These are phyloP conservation scores for Pseudofabraea citricarpa DNA, from an alignment of 2,329 filamentous ascomycete species.

Conservation along the genomic window DNA sequence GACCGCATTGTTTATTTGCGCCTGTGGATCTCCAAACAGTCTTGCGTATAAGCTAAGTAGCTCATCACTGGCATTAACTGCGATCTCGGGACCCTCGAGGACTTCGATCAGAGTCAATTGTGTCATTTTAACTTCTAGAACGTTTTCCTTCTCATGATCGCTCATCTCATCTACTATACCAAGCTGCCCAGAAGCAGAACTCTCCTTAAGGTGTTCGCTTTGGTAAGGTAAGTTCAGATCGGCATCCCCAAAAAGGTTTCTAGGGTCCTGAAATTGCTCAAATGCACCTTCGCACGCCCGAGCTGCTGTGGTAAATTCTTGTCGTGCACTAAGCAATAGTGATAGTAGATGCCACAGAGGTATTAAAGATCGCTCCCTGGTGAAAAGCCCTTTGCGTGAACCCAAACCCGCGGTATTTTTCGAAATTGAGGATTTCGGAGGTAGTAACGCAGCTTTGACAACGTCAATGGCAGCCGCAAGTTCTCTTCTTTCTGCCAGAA, in stretches of 20 bases:
- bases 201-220: conserved; percentile 59
- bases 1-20: conserved; percentile 20
- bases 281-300: conserved; percentile 87
- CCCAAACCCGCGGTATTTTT: conserved; percentile 13
- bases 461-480: conserved; percentile 75
- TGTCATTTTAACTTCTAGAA: conserved; percentile 95
- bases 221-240: conserved; percentile 45
- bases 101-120: conserved; percentile 81
- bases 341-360: conserved; percentile 90
- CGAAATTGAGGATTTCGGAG: conserved; percentile 44
- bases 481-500: conserved; percentile 85
- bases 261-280: conserved; percentile 75
- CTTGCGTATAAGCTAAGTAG: conserved; percentile 76
- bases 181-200: conserved; percentile 20
- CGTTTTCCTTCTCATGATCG: conserved; percentile 74
- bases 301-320: conserved; percentile 76
- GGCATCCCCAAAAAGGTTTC: conserved; percentile 62
- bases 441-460: conserved; percentile 69
- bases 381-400: conserved; percentile 34
- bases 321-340: conserved; percentile 77
- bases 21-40: conserved; percentile 65
- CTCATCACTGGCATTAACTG: conserved; percentile 85
- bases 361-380: conserved; percentile 59
- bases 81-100: conserved; percentile 75
- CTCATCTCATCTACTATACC: conserved; percentile 76